Percentiles rank a stretch among this genome's conserved stretches.
Evolutionary conservation across 2,329 filamentous ascomycete species (phyloP).

Genomic region (Oidium heveae): DNA sequence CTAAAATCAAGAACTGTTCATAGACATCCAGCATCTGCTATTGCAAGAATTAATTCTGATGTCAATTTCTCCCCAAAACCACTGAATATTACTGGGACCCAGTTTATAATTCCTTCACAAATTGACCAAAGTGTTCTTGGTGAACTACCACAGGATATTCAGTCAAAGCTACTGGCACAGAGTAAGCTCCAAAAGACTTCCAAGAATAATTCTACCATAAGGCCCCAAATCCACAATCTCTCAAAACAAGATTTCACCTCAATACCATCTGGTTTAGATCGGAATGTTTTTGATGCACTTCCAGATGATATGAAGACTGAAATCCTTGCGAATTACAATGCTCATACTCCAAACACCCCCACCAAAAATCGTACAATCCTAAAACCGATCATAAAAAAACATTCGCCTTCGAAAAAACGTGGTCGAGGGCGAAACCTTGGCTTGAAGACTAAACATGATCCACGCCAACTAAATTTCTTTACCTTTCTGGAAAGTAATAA

Average conservation of each 20-base stretch:
- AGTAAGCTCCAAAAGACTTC: constrained; percentile 12
- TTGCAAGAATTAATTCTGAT: constrained; percentile 22
- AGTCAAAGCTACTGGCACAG: constrained; percentile 44
- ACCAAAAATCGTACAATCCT: constrained; percentile 28
- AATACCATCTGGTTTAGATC: constrained; percentile 56
- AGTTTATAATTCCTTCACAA: constrained; percentile 74
- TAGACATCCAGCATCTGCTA: constrained; percentile 26
- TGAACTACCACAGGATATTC: constrained; percentile 64
- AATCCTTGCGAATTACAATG: constrained; percentile 44
- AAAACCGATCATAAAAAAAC: constrained; percentile 10
- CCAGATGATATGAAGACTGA: constrained; percentile 72
- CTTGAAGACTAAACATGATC: constrained; percentile 19
- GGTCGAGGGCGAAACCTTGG: constrained; percentile 15
- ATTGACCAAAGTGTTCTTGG: constrained; percentile 60
- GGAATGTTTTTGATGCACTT: constrained; percentile 57
- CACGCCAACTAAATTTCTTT: constrained; percentile 48
- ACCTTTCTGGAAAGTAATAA: constrained; percentile 13
- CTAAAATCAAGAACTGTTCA: constrained; percentile 18
- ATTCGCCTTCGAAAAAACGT: constrained; percentile 39
- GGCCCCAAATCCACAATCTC: too few species aligned
- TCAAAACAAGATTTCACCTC: not conserved
- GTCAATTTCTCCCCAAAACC: constrained; percentile 31
- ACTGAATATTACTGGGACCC: constrained; percentile 62
- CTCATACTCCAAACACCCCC: constrained; percentile 21
- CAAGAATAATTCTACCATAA: constrained; percentile 6